Conservation (phyloP, 176 grass and related monocot genomes). For the Aegilops bicornis region DNA sequence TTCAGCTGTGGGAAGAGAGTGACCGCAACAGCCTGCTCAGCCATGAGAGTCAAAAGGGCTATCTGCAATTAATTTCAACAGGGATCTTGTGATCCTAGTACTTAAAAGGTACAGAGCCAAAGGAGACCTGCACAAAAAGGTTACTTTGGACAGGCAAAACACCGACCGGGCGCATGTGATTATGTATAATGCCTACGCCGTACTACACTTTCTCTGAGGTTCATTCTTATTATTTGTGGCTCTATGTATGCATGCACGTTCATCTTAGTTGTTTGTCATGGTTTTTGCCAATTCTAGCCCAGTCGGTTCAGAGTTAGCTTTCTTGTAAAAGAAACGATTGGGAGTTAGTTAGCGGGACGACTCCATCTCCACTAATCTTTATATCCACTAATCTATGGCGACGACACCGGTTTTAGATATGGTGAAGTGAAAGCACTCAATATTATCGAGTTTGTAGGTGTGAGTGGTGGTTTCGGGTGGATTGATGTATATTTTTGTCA, state of each 20-base stretch:
- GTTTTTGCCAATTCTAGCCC: neutral
- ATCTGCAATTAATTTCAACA: conserved; percentile 39
- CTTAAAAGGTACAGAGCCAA: conserved; percentile 22
- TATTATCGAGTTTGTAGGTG: too few relatives aligned
- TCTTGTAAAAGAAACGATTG: too few relatives aligned
- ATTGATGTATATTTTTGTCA: too few relatives aligned
- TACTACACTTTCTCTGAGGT: neutral
- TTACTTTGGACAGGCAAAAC: conserved; percentile 9
- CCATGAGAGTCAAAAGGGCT: conserved; percentile 54
- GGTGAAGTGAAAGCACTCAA: too few relatives aligned
- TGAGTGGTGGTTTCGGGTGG: too few relatives aligned
- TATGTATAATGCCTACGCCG: neutral
- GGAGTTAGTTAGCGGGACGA: too few relatives aligned
- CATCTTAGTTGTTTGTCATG: neutral
- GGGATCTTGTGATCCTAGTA: conserved; percentile 61
- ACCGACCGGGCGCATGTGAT: conserved; percentile 3
- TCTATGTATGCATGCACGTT: neutral
- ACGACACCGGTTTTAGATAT: too few relatives aligned
- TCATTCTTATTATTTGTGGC: neutral
- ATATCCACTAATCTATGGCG: too few relatives aligned
- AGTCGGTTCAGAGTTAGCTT: too few relatives aligned
- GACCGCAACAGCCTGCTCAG: conserved; percentile 27
- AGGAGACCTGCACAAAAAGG: neutral
- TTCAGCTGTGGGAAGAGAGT: conserved; percentile 29
- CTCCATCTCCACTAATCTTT: too few relatives aligned